Evolutionary conservation across 495 filamentous ascomycete species (phyloP), one percentile per base, ranked within the genome.

Genomic region (Penicillium alfredii): DNA sequence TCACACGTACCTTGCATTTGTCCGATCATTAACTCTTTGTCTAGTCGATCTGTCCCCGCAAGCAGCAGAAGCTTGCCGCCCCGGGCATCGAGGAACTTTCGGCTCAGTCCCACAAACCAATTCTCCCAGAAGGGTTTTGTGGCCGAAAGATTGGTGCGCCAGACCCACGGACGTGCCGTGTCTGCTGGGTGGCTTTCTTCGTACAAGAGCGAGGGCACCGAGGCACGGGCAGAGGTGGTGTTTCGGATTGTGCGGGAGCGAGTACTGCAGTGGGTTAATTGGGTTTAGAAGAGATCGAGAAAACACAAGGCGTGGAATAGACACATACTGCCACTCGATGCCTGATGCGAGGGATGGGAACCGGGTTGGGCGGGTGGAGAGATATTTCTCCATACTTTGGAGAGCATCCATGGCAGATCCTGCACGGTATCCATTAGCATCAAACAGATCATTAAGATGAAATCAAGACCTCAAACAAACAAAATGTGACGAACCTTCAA

Each of bases 11-110:
- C 88, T 73, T 95, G 88, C 88, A 95, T 94, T 62, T 97, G 92
- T 10, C 88, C 92, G 55, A 97, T 97, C 64, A 89, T 94, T 45
- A 97, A 59, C 49, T 97, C 92, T 51, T 84, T 93, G 56, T 97
- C 92, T 31, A 99, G 60, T 36, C 93, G 72, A 62, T 99, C 92
- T 9, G 92, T 97, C 4, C 92, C 92, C 4, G 92, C 93, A 10
- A 99, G 73, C 17, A 99, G 63, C 16, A 99, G 65, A 40, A 97
- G 55, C 61, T 99, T 99, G 28, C 88, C 92, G 6, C 90, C 92
- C 30, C 74, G 74, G 0, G 81, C 84, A 20, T 73, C 69, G 16
- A 99, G 72, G 57, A 99, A 99, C 60, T 95, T 95, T 35, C 72
- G 71, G 49, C 85, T 93, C 35, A 97, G 69, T 0, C 88, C 88